Percentiles rank a stretch among this genome's conserved stretches.
Conservation (phyloP, 1,284 basidiomycete genomes). For the Xerocomus amazonicus region DNA sequence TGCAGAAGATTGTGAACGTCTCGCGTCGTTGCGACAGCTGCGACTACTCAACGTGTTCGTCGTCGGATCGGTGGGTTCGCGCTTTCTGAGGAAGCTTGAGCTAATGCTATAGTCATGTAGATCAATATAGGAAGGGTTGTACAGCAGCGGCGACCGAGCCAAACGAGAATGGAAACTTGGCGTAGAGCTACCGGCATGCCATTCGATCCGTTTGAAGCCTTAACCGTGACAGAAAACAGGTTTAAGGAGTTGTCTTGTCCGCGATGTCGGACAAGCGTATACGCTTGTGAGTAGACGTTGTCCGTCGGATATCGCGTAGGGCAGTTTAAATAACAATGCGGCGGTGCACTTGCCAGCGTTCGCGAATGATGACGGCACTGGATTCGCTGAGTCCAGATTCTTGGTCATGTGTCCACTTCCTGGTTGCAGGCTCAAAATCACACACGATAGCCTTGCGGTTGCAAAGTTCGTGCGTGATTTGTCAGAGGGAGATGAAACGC, state of each 20-base stretch:
- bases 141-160: constrained; percentile 19
- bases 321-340: not conserved
- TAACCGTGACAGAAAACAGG: constrained; percentile 16
- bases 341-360: constrained; percentile 27
- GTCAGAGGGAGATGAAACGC: constrained; percentile 14
- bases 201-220: constrained; percentile 38
- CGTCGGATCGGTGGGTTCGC: constrained; percentile 19
- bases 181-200: constrained; percentile 26
- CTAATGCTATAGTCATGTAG: constrained; percentile 10
- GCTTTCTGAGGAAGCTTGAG: not conserved
- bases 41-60: constrained; percentile 23
- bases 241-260: constrained; percentile 34
- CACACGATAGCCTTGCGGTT: constrained; percentile 32
- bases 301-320: not conserved
- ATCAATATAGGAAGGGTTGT: constrained; percentile 24
- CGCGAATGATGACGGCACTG: constrained; percentile 28
- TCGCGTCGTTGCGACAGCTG: constrained; percentile 24
- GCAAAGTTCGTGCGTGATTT: constrained; percentile 36
- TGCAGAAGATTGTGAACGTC: constrained; percentile 36
- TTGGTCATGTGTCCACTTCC: constrained; percentile 25
- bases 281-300: constrained; percentile 30
- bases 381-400: constrained; percentile 35
- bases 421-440: constrained; percentile 33
- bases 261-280: constrained; percentile 28
- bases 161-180: constrained; percentile 28